These are phyloP conservation scores for Atkinsonella texensis DNA, from an alignment of 2,329 filamentous ascomycete genomes.

Conservation along the genomic window DNA sequence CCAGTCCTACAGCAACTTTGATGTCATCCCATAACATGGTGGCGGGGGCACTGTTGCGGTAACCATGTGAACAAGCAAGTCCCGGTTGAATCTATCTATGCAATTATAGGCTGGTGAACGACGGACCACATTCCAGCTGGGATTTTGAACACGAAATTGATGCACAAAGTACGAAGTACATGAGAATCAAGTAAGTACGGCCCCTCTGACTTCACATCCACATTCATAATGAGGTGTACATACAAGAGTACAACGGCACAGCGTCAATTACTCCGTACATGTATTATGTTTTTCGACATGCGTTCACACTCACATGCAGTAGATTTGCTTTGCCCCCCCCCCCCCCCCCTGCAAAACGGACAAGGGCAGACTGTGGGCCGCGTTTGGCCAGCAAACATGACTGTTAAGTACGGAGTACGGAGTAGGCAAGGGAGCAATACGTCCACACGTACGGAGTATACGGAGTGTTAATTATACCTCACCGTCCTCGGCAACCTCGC, in stretches of 20 bases:
- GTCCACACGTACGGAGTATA: not conserved
- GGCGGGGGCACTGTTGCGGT: not conserved
- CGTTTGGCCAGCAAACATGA: not conserved
- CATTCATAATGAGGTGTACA: too few species aligned
- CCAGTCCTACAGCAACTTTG: not conserved
- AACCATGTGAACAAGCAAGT: not conserved
- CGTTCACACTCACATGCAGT: not conserved
- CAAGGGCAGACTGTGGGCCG: constrained; percentile 2
- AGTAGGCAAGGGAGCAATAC: not conserved
- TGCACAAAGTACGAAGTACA: not conserved
- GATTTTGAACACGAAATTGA: not conserved
- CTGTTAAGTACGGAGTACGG: too few species aligned
- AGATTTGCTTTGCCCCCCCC: not conserved
- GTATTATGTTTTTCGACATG: not conserved
- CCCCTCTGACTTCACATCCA: too few species aligned
- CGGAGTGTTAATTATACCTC: too few species aligned
- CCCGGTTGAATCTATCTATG: not conserved
- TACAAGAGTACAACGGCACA: not conserved
- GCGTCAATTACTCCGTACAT: not conserved
- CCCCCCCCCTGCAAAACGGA: not conserved
- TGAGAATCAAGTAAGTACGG: too few species aligned
- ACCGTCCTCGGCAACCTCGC: too few species aligned
- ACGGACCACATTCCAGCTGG: not conserved
- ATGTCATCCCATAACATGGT: not conserved
- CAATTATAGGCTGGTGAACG: not conserved